Percentiles rank a stretch among this genome's conserved stretches.
phyloP scores from a whole-genome alignment of 225 moss, liverwort and hornwort species.

The Marchantia paleacea region DNA sequence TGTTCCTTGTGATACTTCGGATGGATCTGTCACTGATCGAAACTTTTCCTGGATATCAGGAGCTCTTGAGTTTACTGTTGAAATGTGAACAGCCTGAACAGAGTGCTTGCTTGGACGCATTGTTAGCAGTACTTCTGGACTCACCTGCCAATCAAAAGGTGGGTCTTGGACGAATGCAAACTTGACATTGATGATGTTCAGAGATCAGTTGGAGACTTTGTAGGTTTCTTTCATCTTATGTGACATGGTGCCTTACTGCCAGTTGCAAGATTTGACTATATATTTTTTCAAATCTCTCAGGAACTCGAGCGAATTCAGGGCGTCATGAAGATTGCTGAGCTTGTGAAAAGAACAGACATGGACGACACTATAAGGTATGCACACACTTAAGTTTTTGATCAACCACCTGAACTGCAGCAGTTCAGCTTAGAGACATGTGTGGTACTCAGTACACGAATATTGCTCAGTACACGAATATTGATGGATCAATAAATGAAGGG shows the following conservation, averaged over 20 bases:
- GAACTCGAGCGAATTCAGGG: constrained; percentile 86
- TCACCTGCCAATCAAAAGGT: constrained; percentile 84
- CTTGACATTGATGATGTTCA: neutral
- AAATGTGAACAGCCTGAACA: constrained; percentile 61
- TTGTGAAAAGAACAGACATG: constrained; percentile 63
- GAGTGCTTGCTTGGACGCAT: constrained; percentile 73
- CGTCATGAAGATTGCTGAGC: constrained; percentile 73
- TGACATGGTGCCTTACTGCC: neutral
- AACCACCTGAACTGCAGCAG: neutral
- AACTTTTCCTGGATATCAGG: constrained; percentile 48
- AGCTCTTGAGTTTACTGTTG: constrained; percentile 65
- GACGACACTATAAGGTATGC: constrained; percentile 70
- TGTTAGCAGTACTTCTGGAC: constrained; percentile 84
- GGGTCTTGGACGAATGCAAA: constrained; percentile 2
- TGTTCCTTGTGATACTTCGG: neutral
- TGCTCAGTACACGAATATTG: neutral
- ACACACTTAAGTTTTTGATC: neutral
- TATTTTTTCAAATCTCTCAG: constrained; percentile 33
- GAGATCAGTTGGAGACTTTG: neutral
- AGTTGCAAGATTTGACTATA: neutral
- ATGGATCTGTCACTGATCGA: constrained; percentile 6
- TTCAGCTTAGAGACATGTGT: neutral
- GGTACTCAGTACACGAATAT: neutral
- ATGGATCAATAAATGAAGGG: neutral
- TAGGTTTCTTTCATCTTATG: neutral